Evolutionary conservation across 257 asterid genomes (phyloP), one percentile per base, ranked within the genome.

Genomic region (Solanum ahanhuiri): DNA sequence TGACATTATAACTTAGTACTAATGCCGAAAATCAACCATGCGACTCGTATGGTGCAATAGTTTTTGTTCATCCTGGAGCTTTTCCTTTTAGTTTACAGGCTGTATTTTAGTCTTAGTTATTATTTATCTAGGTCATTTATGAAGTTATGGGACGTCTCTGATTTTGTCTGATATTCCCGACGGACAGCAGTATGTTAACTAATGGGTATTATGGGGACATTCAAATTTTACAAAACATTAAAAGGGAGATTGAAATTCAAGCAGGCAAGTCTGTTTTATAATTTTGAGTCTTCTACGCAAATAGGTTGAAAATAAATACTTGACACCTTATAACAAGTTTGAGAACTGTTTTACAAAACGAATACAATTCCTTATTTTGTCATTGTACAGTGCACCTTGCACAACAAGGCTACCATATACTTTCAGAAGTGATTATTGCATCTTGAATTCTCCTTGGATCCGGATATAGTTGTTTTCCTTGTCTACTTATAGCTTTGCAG

Each of bases 401-500:
- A 37, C 82, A 37, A 35, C 20, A 73, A 39, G 5, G 34, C 82
- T 25, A 75, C 34, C 34, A 5, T 22, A 3, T 76, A n/a, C 33
- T n/a, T 39, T 3, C 2, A 11, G 1, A 39, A 39, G 58, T 39
- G 20, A n/a, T 72, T 72, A 9, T 5, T 6, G 63, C 35, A 12
- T 41, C 34, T 23, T 43, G 4, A 41, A n/a, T 23, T 41, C 7
- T 43, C 83, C 51, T 39, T 37, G 33, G 58, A 9, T 31, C 43
- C 12, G 17, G 60, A 39, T 76, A 39, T 12, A 37, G n/a, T 73
- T 22, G 57, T 30, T 39, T 17, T 12, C 57, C 37, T 7, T 23
- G 3, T 2, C 15, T 14, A 43, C 64, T 33, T 77, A 77, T 2
- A 95, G 64, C 86, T 94, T 96, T 28, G 99, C 91, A 20, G 33